A percentile compares a stretch with the other conserved stretches of the same genome.
Conservation (phyloP, 139 green algal genomes). For the Pleodorina starrii region DNA sequence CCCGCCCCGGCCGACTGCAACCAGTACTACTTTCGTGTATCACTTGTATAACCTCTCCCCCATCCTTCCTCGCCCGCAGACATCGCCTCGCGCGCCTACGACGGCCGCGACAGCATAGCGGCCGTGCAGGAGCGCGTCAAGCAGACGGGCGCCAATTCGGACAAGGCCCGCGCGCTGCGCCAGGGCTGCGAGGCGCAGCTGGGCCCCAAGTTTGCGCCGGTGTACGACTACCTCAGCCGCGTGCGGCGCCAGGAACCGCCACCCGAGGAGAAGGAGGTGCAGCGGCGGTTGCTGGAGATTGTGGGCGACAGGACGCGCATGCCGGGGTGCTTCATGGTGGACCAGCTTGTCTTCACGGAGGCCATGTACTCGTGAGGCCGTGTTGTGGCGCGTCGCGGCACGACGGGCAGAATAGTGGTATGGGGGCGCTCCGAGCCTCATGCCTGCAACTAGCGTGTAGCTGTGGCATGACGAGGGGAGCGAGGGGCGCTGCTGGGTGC, state of each 20-base stretch:
- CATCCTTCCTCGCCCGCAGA: conserved; percentile 4
- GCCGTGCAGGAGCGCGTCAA: conserved; percentile 38
- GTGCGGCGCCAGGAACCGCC: conserved; percentile 26
- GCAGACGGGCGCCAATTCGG: conserved; percentile 27
- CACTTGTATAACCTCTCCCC: too few species aligned
- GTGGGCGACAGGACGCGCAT: conserved; percentile 61
- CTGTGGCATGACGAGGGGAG: too few species aligned
- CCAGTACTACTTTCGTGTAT: too few species aligned
- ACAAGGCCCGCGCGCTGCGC: conserved; percentile 33
- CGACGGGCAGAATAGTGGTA: too few species aligned
- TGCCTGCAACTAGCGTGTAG: too few species aligned
- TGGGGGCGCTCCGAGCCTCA: too few species aligned
- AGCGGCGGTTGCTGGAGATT: conserved; percentile 61
- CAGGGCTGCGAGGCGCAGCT: conserved; percentile 29
- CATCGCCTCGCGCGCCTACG: conserved; percentile 23
- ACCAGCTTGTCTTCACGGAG: conserved; percentile 75
- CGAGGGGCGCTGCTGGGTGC: too few species aligned
- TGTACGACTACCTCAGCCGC: conserved; percentile 57
- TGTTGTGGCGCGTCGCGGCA: too few species aligned
- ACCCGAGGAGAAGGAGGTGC: conserved; percentile 46
- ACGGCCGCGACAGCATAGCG: conserved; percentile 44
- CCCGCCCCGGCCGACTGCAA: too few species aligned
- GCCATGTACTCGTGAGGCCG: conserved; percentile 48
- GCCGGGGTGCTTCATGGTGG: conserved; percentile 65
- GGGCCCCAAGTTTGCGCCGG: conserved; percentile 25